A percentile compares a stretch with the other conserved stretches of the same genome.
Evolutionary conservation across 257 asterid genomes (phyloP).

Genomic region (Gynochthodes officinalis): DNA sequence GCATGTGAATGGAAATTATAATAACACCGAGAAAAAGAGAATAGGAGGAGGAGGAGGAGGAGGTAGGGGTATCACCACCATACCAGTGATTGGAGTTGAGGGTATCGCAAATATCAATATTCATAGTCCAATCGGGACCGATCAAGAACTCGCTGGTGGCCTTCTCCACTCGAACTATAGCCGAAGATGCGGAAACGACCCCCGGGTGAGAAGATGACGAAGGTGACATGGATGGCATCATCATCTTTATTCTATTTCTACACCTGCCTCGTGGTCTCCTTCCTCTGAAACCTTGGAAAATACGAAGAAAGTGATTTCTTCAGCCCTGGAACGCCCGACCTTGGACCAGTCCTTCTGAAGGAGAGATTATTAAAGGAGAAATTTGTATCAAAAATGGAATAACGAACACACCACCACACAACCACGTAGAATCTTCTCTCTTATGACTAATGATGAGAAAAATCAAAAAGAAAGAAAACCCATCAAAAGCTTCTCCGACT

Average conservation of each 20-base stretch:
- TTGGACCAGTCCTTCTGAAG: not conserved
- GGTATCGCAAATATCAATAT: slow-evolving; percentile 83
- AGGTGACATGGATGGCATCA: slow-evolving; percentile 28
- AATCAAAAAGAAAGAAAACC: slow-evolving; percentile 7
- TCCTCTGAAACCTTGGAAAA: too few species aligned
- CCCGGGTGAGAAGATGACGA: slow-evolving; percentile 24
- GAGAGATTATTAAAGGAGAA: not conserved
- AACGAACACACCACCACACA: too few species aligned
- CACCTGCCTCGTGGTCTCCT: not conserved
- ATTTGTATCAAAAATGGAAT: too few species aligned
- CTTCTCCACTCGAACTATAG: slow-evolving; percentile 72
- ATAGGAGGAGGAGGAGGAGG: not conserved
- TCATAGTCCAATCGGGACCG: slow-evolving; percentile 96
- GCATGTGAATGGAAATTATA: too few species aligned
- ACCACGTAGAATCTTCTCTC: not conserved
- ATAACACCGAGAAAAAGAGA: not conserved
- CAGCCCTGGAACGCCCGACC: too few species aligned
- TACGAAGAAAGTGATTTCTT: too few species aligned
- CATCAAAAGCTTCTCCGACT: slow-evolving; percentile 19
- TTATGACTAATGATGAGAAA: not conserved
- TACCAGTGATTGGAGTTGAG: slow-evolving; percentile 76
- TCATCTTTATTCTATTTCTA: slow-evolving; percentile 7
- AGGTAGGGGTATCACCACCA: too few species aligned
- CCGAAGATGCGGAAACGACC: slow-evolving; percentile 47
- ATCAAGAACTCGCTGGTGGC: slow-evolving; percentile 97